These are phyloP conservation scores for Hondaea fermentalgiana DNA, from an alignment of 108 stramenopile genomes.

Conservation along the genomic window DNA sequence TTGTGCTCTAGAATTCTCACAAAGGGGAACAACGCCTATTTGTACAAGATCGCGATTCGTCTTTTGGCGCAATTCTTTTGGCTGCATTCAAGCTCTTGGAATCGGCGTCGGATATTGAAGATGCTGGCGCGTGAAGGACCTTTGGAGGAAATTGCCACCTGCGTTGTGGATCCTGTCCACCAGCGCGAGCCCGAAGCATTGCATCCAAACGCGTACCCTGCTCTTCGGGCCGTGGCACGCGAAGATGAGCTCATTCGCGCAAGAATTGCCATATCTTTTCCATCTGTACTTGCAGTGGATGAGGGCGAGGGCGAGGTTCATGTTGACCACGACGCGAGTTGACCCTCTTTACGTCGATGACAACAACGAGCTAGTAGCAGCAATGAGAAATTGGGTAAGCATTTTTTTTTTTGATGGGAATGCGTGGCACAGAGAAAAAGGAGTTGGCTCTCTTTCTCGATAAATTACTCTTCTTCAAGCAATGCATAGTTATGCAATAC, in stretches of 20 bases:
- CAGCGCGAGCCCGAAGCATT: not conserved
- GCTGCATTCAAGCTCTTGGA: not conserved
- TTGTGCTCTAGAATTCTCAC: not conserved
- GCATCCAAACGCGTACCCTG: not conserved
- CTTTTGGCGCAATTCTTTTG: not conserved
- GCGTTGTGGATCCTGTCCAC: not conserved
- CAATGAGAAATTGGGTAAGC: too few species aligned
- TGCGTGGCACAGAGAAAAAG: too few species aligned
- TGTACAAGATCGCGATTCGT: not conserved
- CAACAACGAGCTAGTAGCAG: too few species aligned
- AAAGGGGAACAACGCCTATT: not conserved
- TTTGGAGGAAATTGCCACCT: not conserved
- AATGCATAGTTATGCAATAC: too few species aligned
- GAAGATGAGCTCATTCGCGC: not conserved
- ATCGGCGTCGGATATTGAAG: not conserved
- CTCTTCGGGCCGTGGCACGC: not conserved
- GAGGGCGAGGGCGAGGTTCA: too few species aligned
- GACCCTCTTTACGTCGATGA: too few species aligned
- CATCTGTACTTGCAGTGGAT: not conserved
- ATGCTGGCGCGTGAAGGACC: not conserved
- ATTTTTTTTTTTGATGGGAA: too few species aligned
- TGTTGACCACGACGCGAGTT: too few species aligned
- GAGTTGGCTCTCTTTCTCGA: too few species aligned
- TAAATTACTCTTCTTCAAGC: too few species aligned
- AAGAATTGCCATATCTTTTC: not conserved